Percentiles rank a stretch among this genome's conserved stretches.
These are phyloP conservation scores for Botryotinia convoluta DNA, from an alignment of 2,329 filamentous ascomycete genomes.

Conservation along the genomic window DNA sequence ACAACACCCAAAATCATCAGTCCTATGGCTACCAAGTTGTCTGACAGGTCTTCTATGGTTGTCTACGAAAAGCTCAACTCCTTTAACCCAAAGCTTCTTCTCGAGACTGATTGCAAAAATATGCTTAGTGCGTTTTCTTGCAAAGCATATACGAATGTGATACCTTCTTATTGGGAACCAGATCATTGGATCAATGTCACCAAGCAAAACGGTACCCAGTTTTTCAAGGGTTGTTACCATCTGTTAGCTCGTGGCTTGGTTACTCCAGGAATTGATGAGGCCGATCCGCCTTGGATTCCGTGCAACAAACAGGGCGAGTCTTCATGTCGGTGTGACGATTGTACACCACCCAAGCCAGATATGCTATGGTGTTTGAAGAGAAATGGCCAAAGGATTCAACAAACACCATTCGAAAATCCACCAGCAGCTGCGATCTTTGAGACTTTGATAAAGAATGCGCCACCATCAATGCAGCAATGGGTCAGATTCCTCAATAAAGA, in stretches of 20 bases:
- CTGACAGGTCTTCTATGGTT: background rate
- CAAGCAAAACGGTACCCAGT: background rate
- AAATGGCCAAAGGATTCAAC: slow-evolving; percentile 23
- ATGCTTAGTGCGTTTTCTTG: background rate
- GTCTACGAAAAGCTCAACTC: background rate
- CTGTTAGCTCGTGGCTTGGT: slow-evolving; percentile 6
- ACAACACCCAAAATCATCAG: background rate
- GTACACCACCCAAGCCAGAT: background rate
- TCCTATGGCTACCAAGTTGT: background rate
- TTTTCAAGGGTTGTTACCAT: background rate
- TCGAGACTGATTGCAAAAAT: background rate
- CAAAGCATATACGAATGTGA: background rate
- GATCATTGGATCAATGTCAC: background rate
- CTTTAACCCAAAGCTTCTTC: background rate
- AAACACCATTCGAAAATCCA: slow-evolving; percentile 51
- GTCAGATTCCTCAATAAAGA: slow-evolving; percentile 38
- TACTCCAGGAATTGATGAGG: background rate
- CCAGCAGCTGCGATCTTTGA: slow-evolving; percentile 51
- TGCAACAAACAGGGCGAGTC: background rate
- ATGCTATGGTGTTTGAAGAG: slow-evolving; percentile 2
- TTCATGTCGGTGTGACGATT: background rate
- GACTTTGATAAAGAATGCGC: slow-evolving; percentile 47
- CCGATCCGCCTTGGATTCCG: background rate
- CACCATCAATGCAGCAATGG: slow-evolving; percentile 42
- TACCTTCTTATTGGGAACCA: background rate